Evolutionary conservation across 2,329 filamentous ascomycete species (phyloP), one percentile per base, ranked within the genome.

Genomic region (Diplodia scrobiculata): DNA sequence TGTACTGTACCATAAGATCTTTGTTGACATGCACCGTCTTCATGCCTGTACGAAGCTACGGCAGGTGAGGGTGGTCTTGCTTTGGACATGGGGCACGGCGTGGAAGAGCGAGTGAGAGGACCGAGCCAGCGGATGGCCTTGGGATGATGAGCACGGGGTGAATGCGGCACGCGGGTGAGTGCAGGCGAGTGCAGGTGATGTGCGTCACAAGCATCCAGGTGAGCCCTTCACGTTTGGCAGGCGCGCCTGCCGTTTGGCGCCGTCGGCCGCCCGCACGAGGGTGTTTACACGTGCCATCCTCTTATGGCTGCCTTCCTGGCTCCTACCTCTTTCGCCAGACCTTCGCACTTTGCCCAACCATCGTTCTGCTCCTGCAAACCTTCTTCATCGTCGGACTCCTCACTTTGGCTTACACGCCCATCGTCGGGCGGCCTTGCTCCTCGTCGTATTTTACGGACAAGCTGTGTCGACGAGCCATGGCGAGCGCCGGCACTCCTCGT

Each of bases 401-500:
- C 34, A 10, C 34, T 36, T 13, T 11, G 17, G 41, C n/a, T 19
- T 19, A 19, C 41, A 45, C n/a, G 7, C 10, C 10, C 47, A 50
- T 25, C 41, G n/a, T 50, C 27, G n/a, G 25, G 17, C 38, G 17
- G 19, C 38, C 25, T 38, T 32, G 19, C 19, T 19, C 14, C 63
- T 48, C 7, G 13, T 41, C n/a, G 41, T n/a, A 13, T 25, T 34
- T 38, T 13, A 9, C 36, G 17, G 25, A 9, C 4, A 27, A 32
- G n/a, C 51, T n/a, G 17, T 63, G 13, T 10, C 13, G 17, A 51
- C n/a, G 59, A 21, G 59, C 38, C 25, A 58, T 55, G 50, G 34
- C 52, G 52, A 58, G 63, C 52, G 50, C 48, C 41, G 19, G 41
- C 45, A n/a, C 54, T 38, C 25, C 64, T 45, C 10, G 9, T 32